phyloP scores from a whole-genome alignment of 345 rosid genomes.

The Pistacia integerrima region DNA sequence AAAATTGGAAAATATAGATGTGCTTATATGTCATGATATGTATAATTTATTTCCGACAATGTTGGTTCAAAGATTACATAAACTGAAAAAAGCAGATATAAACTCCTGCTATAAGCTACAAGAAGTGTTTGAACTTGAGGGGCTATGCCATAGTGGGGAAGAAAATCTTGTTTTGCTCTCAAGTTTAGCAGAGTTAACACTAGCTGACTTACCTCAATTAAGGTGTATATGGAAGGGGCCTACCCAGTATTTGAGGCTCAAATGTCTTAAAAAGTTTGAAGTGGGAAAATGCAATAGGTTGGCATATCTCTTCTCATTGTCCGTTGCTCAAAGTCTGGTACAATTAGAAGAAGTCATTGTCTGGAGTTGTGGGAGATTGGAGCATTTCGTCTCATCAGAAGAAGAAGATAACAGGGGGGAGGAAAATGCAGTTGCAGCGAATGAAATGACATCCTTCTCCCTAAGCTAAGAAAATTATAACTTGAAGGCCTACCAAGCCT shows the following conservation, averaged over 20 bases:
- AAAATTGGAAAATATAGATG: not conserved
- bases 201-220: not conserved
- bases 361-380: too few species aligned
- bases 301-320: not conserved
- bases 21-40: not conserved
- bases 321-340: not conserved
- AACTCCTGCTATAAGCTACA: not conserved
- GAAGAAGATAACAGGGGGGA: not conserved
- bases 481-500: not conserved
- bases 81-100: conserved; percentile 1
- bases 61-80: conserved; percentile 7
- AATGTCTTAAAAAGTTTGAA: not conserved
- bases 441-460: not conserved
- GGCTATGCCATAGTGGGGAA: not conserved
- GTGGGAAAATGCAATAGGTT: not conserved
- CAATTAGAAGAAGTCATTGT: too few species aligned
- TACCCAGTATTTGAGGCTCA: conserved; percentile 5
- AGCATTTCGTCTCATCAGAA: too few species aligned
- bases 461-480: not conserved
- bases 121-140: conserved; percentile 19
- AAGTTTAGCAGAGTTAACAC: not conserved
- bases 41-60: conserved; percentile 7
- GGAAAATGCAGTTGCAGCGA: conserved; percentile 2
- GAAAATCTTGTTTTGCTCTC: not conserved
- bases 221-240: conserved; percentile 12